These are phyloP conservation scores for Syzygium malaccense DNA, from an alignment of 441 rosid species.

Conservation along the genomic window DNA sequence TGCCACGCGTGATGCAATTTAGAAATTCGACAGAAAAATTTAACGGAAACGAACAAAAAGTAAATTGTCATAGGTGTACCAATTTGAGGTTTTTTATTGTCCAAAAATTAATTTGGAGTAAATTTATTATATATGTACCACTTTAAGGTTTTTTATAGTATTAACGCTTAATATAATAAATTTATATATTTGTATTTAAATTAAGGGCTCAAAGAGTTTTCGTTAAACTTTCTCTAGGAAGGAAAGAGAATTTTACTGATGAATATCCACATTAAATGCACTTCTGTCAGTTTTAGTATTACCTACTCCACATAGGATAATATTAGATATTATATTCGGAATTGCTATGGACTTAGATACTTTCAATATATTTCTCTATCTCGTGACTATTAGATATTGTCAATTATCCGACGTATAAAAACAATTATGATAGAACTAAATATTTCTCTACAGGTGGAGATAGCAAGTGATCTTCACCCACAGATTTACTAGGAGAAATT, in stretches of 20 bases:
- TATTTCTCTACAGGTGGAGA: neutral
- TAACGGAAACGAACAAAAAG: no score
- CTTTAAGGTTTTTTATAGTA: no score
- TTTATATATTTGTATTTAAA: neutral
- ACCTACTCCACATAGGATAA: neutral
- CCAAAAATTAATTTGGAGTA: no score
- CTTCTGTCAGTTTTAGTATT: neutral
- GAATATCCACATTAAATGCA: neutral
- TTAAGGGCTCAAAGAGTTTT: neutral
- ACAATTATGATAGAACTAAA: no score
- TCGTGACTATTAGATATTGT: neutral
- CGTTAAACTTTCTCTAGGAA: neutral
- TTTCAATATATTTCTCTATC: neutral
- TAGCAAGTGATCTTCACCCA: neutral
- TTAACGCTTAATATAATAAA: no score
- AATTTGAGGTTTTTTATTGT: no score
- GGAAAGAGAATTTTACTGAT: neutral
- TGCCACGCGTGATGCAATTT: no score
- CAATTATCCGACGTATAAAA: neutral
- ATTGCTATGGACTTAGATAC: neutral
- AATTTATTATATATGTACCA: no score
- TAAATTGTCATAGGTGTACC: no score
- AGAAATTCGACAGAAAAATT: no score
- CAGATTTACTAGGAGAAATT: neutral
- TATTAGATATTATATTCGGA: no score